Base-by-base conservation (phyloP, 2,329 filamentous ascomycete species). In the Arthrobotrys sinensis region DNA sequence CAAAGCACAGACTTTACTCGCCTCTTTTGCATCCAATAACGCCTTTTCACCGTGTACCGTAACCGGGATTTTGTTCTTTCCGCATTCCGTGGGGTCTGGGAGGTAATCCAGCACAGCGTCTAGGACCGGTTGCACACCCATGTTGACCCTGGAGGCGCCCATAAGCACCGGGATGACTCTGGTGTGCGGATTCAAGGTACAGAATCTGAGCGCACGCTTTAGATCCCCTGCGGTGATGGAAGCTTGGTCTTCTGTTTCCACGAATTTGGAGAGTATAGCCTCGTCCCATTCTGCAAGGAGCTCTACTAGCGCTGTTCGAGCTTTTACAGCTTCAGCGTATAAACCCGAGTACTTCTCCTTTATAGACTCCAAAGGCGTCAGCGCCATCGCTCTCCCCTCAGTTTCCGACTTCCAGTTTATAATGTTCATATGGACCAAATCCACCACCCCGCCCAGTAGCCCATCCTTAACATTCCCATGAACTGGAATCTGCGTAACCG, bases 231-330 rank as follows among this genome's bases (percentile, higher is more conserved):
- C 92, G 1, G 96, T 79, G 92, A 96, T 72, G 90, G 91, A 82
- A 88, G 86, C 85, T 98, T 96, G 5, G 92, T 66, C 90, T 87
- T 77, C 91, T 90, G 77, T 91, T 91, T 97, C 94, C 64, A 99
- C 86, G 87, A 94, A 98, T 66, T 97, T 87, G 85, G 98, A 94
- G 28, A 95, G 95, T 77, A 99, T 98, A 84, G 97, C 94, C 81
- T 99, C 96, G 83, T 99, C 96, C 62, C 98, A 95, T 85, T 99
- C 96, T 32, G 96, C 96, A 67, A 99, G 89, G 81, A 94, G 96
- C 87, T 99, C 96, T 77, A 99, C 94, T 75, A 99, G 88, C 82
- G 92, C 91, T 64, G 90, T 87, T 43, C 96, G 89, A 14, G 95
- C 96, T 68, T 88, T 89, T n/a, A 80, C 34, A 3, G 81, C 81